These are phyloP conservation scores for Colletotrichum australisinense DNA, from an alignment of 2,329 filamentous ascomycete genomes.

Conservation along the genomic window DNA sequence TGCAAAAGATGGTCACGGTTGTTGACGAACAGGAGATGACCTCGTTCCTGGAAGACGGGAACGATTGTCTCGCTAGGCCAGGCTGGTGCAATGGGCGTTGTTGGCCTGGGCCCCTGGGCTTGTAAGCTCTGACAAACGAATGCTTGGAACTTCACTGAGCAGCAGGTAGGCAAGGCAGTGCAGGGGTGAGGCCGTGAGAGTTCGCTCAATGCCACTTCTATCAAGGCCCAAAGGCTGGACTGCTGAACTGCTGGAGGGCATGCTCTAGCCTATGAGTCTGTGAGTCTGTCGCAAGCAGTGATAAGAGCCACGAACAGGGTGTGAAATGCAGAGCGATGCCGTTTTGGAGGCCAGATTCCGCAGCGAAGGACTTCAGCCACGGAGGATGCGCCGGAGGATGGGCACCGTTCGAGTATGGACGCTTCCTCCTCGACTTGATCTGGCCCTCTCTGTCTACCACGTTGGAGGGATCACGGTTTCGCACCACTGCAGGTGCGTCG, in stretches of 20 bases:
- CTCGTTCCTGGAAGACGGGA: neutral
- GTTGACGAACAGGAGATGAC: conserved; percentile 5
- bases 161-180: neutral
- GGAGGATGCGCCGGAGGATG: conserved; percentile 23
- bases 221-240: neutral
- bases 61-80: neutral
- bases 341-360: neutral
- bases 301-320: neutral
- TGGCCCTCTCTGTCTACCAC: neutral
- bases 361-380: conserved; percentile 10
- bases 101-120: neutral
- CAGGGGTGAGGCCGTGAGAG: neutral
- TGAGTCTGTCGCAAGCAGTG: neutral
- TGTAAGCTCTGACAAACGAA: conserved; percentile 23
- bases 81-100: neutral
- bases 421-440: conserved; percentile 1
- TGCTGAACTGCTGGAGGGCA: neutral
- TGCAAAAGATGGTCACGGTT: neutral
- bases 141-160: neutral
- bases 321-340: neutral
- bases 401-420: conserved; percentile 28
- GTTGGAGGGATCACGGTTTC: conserved; percentile 19
- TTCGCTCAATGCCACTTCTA: neutral
- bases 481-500: conserved; percentile 26
- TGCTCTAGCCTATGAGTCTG: neutral